phyloP scores from a whole-genome alignment of 768 basidiomycete genomes.

The Roridomyces roridus region DNA sequence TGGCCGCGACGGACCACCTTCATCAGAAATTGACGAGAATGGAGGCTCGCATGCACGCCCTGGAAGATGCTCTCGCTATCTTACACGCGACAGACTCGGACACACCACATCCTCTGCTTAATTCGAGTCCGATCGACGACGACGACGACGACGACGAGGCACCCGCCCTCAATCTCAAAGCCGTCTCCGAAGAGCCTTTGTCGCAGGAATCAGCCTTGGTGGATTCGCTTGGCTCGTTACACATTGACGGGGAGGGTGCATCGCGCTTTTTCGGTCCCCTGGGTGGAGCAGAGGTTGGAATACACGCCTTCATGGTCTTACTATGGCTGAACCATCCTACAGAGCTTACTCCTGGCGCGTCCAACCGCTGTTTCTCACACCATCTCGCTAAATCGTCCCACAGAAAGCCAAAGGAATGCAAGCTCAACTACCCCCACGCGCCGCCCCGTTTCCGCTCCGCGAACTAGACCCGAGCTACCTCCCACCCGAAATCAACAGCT shows the following conservation, averaged over 20 bases:
- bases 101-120: constrained; percentile 50
- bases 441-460: constrained; percentile 29
- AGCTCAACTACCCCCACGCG: constrained; percentile 12
- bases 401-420: constrained; percentile 36
- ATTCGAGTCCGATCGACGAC: constrained; percentile 25
- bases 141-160: constrained; percentile 38
- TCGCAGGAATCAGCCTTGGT: constrained; percentile 30
- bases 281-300: constrained; percentile 54
- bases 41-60: constrained; percentile 56
- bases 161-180: constrained; percentile 29
- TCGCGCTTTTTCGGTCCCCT: constrained; percentile 54
- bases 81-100: constrained; percentile 45
- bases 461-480: constrained; percentile 53
- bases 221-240: constrained; percentile 50
- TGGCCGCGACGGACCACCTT: constrained; percentile 59
- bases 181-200: constrained; percentile 31
- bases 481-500: constrained; percentile 48
- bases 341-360: constrained; percentile 53
- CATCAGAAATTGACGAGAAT: constrained; percentile 50
- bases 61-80: constrained; percentile 62
- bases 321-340: background rate
- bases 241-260: constrained; percentile 47
- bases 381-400: background rate
- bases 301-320: background rate
- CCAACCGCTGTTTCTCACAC: constrained; percentile 1